These are phyloP conservation scores for Torulaspora pretoriensis DNA, from an alignment of 1,139 yeast genomes.

Conservation along the genomic window DNA sequence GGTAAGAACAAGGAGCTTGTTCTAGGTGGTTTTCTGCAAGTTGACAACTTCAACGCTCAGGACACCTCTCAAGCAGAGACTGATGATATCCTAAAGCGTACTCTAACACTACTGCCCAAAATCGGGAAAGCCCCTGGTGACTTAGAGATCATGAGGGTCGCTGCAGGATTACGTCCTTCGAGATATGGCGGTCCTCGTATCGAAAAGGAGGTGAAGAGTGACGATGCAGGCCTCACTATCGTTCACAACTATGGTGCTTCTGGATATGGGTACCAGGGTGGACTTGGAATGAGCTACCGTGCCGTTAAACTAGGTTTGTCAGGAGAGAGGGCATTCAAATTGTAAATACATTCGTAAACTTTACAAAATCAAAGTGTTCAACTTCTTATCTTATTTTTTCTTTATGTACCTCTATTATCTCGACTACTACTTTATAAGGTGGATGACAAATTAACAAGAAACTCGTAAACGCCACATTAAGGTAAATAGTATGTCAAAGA, in stretches of 20 bases:
- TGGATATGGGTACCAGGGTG: slow-evolving; percentile 75
- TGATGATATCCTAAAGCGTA: slow-evolving; percentile 54
- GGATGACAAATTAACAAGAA: neutral
- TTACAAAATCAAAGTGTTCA: too few relatives aligned
- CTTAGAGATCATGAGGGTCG: slow-evolving; percentile 52
- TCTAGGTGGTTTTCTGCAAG: slow-evolving; percentile 65
- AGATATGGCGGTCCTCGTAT: slow-evolving; percentile 66
- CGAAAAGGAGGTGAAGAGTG: slow-evolving; percentile 43
- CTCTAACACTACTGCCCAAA: slow-evolving; percentile 52
- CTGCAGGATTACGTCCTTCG: slow-evolving; percentile 66
- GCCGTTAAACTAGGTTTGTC: slow-evolving; percentile 38
- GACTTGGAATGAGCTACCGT: slow-evolving; percentile 56
- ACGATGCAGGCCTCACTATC: slow-evolving; percentile 38
- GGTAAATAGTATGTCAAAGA: slow-evolving; percentile 23
- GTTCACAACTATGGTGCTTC: slow-evolving; percentile 73
- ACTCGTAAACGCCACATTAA: neutral
- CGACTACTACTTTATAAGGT: too few relatives aligned
- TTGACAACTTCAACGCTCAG: slow-evolving; percentile 49
- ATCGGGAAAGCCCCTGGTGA: slow-evolving; percentile 40
- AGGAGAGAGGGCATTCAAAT: slow-evolving; percentile 3
- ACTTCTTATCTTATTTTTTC: too few relatives aligned
- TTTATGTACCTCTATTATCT: too few relatives aligned
- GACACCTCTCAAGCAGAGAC: slow-evolving; percentile 53
- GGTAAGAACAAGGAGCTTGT: slow-evolving; percentile 56
- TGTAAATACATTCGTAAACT: neutral